Base-by-base conservation (phyloP, 345 rosid species). In the Raphanus raphanistrum region DNA sequence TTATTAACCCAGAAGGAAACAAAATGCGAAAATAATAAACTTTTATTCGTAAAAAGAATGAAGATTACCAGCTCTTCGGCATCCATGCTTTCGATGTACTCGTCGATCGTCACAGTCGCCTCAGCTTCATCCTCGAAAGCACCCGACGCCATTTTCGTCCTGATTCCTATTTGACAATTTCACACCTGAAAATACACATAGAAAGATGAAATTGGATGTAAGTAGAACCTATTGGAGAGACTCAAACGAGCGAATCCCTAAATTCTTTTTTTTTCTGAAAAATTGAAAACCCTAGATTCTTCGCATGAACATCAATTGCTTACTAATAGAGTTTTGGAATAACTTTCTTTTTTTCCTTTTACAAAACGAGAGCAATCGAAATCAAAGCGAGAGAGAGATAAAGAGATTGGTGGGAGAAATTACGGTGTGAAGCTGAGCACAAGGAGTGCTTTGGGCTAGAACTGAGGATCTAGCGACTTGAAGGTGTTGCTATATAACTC, bases 31-130 rank as follows among this genome's bases (percentile, higher is more conserved):
- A 21, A 21, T 0, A 21, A 21, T 21, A 21, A 1, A 21, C 21
- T 21, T 21, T 21, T 21, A 0, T 21, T 21, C 21, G 21, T 21
- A 21, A 21, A 21, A 21, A 21, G 21, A 71, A 21, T 64, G 2
- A n/a, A 13, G 4, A 59, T 73, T 86, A 95, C 99, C 88, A 95
- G 83, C 80, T 92, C 98, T 82, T 92, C 90, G 0, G 88, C 97
- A 76, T 95, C 97, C 57, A 92, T 87, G 28, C 86, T 80, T 68
- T 92, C 75, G 68, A 95, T 91, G 73, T 92, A 95, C 84, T 95
- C 99, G 27, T 87, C 57, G 68, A 95, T 91, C 38, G 98, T 82
- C 27, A 91, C 64, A 45, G 94, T 90, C 58, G 75, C 88, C 76
- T 89, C 96, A 5, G 81, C 83, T 27, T 94, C 98, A 13, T 90